Conservation (phyloP, 139 green algal genomes). For the Chlamydomonas sphaeroides region DNA sequence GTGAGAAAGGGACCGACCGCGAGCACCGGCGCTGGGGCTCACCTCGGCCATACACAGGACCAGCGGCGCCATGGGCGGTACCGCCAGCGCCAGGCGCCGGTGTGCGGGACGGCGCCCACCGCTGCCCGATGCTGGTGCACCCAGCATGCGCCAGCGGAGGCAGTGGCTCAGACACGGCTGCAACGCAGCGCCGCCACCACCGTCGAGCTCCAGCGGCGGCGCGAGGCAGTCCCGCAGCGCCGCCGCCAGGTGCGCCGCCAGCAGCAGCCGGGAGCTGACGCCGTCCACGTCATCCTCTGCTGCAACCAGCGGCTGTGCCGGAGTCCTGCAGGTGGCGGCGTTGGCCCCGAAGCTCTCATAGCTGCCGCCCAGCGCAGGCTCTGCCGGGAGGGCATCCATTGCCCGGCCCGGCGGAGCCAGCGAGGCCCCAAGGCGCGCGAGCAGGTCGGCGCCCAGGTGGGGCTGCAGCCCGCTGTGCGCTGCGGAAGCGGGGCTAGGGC, state of each 20-base stretch:
- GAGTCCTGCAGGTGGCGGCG: no score
- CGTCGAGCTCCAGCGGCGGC: background rate
- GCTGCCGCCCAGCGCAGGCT: background rate
- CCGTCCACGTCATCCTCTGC: background rate
- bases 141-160: no score
- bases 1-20: no score
- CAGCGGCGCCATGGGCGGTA: no score
- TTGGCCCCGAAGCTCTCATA: background rate
- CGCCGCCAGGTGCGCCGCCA: background rate
- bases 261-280: background rate
- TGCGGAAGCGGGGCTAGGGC: background rate
- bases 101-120: no score
- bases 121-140: no score
- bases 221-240: background rate
- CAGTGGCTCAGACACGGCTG: no score
- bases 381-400: background rate
- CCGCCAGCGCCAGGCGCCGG: no score
- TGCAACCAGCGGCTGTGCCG: no score
- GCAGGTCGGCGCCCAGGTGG: background rate
- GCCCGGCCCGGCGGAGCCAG: no score
- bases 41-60: background rate
- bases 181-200: background rate
- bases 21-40: no score
- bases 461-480: no score
- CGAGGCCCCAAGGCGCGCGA: background rate